Evolutionary conservation across 495 filamentous ascomycete species (phyloP).

Genomic region (Tuber magnatum): DNA sequence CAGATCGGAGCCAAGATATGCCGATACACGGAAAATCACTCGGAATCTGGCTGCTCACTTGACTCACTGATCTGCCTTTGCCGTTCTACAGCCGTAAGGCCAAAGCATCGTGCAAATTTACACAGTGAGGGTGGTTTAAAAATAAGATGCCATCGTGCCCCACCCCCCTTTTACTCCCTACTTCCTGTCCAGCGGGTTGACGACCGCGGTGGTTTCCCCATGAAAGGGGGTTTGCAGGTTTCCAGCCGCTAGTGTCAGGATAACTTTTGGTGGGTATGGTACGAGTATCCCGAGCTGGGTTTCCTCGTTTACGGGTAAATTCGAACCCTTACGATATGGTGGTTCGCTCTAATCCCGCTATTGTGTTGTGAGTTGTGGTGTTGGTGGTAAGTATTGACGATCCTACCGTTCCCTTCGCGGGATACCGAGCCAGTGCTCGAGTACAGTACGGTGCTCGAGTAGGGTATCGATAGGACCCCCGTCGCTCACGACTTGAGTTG

Average conservation of each 20-base stretch:
- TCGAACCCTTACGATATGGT: not conserved
- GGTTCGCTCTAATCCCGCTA: not conserved
- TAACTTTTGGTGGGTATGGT: not conserved
- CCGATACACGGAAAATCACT: not conserved
- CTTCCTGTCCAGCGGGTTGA: not conserved
- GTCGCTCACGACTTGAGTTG: not conserved
- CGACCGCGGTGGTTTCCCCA: not conserved
- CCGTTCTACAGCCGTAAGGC: not conserved
- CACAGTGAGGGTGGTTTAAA: not conserved
- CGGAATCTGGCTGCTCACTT: not conserved
- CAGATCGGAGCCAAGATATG: not conserved
- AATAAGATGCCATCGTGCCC: not conserved
- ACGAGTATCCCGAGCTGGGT: not conserved
- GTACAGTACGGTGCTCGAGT: too few relatives aligned
- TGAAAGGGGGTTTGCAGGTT: not conserved
- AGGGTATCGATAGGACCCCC: not conserved
- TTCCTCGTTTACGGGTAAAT: not conserved
- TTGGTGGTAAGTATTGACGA: not conserved
- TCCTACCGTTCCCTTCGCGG: not conserved
- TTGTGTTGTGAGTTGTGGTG: not conserved
- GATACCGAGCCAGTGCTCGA: not conserved
- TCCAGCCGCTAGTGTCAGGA: not conserved
- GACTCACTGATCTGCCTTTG: not conserved
- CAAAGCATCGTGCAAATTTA: not conserved
- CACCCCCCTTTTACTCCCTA: not conserved